Base-by-base conservation (phyloP, 2,329 filamentous ascomycete genomes). In the Peltaster fructicola region DNA sequence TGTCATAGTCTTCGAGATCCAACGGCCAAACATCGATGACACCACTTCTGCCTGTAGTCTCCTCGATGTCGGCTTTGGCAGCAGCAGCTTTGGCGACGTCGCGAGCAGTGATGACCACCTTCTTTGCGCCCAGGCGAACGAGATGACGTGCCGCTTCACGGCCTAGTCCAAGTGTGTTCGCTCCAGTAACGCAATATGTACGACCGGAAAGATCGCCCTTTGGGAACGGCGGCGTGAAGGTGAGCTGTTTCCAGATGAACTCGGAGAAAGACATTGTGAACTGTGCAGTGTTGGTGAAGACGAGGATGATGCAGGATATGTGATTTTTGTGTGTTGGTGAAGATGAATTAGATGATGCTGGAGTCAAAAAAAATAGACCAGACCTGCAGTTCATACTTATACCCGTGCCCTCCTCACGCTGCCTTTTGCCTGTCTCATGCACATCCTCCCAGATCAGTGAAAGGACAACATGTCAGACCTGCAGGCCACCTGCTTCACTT, bases 101-200 rank as follows among this genome's bases (percentile, higher is more conserved):
- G 15, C 60, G 54, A 15, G 56, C 52, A 3, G 54, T 56, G 10
- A 63, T 41, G 27, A 63, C 57, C 14, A 63, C 43, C 13, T 48
- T 52, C 1, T 41, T 41, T 8, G 52, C 50, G 4, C 48, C 45
- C 5, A 60, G 46, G 0, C 40, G 36, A 1, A 52, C 48, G 20
- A 58, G 47, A 31, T 61, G 56, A 1, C 45, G 44, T 1, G 53
- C 51, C 4, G 57, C 52, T 40, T 63, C 56, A 20, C 51, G 45
- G 8, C 60, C 59, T 1, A 63, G 48, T 3, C 58, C 59, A 9
- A 45, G 38, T 5, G 46, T 41, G 27, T 63, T 63, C 3, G 54
- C 49, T 19, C 60, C 59, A 0, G 60, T 65, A 4, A 64, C 51
- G 15, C 64, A 52, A 26, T 59, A 40, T 4, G 44, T 55, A 20